These are phyloP conservation scores for Rhodotorula sp. DNA, from an alignment of 1,284 basidiomycete genomes.

Conservation along the genomic window DNA sequence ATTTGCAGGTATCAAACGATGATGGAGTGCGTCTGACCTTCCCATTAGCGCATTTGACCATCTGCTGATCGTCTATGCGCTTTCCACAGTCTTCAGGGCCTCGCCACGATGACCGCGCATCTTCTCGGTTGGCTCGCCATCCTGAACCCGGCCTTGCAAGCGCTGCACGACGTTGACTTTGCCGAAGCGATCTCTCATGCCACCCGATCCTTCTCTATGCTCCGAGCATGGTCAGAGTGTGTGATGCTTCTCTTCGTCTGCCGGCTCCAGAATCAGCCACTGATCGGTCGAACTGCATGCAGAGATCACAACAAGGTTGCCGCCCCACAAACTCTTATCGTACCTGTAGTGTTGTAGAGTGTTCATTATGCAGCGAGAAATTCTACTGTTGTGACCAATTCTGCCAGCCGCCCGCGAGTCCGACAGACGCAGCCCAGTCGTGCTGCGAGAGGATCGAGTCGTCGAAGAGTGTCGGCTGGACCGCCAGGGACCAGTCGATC, in stretches of 20 bases:
- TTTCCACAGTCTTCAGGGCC: constrained; percentile 4
- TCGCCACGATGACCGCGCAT: constrained; percentile 6
- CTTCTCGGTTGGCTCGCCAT: constrained; percentile 11
- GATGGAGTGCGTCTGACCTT: constrained; percentile 1
- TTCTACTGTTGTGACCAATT: not conserved
- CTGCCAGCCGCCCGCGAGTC: not conserved
- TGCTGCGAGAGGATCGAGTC: constrained; percentile 10
- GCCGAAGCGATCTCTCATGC: not conserved
- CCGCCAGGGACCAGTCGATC: constrained; percentile 7
- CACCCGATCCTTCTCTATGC: not conserved
- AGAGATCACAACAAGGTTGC: constrained; percentile 18
- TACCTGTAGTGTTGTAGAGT: not conserved
- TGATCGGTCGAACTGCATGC: not conserved
- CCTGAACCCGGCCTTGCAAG: constrained; percentile 2
- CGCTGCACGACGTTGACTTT: constrained; percentile 15
- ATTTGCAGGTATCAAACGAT: constrained; percentile 1
- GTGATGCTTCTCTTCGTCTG: not conserved
- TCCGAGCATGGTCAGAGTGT: not conserved
- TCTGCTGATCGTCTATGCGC: too few species aligned
- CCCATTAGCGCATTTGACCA: too few species aligned
- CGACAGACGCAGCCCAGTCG: constrained; percentile 16
- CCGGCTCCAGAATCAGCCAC: not conserved
- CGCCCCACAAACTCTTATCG: constrained; percentile 16
- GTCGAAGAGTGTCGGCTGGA: constrained; percentile 13
- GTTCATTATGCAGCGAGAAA: too few species aligned